phyloP scores from a whole-genome alignment of 2,329 filamentous ascomycete genomes.

The Apiospora aurea region DNA sequence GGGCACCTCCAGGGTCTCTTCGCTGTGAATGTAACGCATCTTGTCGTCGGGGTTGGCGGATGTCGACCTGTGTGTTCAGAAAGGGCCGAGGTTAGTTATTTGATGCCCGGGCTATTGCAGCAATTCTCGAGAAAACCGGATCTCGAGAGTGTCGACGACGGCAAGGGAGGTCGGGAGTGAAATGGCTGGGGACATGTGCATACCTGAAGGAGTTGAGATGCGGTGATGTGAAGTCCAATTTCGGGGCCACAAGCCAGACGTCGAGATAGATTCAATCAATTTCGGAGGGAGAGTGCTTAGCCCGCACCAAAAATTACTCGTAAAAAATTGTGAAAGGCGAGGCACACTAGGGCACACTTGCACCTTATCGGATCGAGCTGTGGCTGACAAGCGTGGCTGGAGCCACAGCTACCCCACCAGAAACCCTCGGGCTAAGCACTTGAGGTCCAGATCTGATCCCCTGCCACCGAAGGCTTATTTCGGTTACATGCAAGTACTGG shows the following conservation, averaged over 20 bases:
- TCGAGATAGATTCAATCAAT: conserved; percentile 25
- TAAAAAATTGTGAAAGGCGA: conserved; percentile 20
- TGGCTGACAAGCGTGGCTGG: conserved; percentile 15
- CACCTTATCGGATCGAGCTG: not conserved
- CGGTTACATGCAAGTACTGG: not conserved
- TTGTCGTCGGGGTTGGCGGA: conserved; percentile 64
- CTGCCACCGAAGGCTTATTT: not conserved
- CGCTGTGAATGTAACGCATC: conserved; percentile 99
- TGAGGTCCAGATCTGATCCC: not conserved
- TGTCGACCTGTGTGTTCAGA: conserved; percentile 10
- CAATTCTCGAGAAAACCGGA: conserved; percentile 9
- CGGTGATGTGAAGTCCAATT: conserved; percentile 40
- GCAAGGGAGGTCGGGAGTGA: conserved; percentile 19
- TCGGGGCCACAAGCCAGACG: conserved; percentile 24
- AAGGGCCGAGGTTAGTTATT: conserved; percentile 4
- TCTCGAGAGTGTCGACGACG: conserved; percentile 16
- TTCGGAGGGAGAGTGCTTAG: conserved; percentile 24
- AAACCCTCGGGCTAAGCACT: not conserved
- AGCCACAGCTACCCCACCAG: not conserved
- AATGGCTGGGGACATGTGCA: conserved; percentile 29
- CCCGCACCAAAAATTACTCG: conserved; percentile 20
- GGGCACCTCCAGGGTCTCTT: conserved; percentile 94
- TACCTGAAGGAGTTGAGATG: conserved; percentile 42
- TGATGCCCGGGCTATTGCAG: not conserved
- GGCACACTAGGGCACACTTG: conserved; percentile 21